These are phyloP conservation scores for Lithocarpus polystachyus DNA, from an alignment of 306 rosid species.

Conservation along the genomic window DNA sequence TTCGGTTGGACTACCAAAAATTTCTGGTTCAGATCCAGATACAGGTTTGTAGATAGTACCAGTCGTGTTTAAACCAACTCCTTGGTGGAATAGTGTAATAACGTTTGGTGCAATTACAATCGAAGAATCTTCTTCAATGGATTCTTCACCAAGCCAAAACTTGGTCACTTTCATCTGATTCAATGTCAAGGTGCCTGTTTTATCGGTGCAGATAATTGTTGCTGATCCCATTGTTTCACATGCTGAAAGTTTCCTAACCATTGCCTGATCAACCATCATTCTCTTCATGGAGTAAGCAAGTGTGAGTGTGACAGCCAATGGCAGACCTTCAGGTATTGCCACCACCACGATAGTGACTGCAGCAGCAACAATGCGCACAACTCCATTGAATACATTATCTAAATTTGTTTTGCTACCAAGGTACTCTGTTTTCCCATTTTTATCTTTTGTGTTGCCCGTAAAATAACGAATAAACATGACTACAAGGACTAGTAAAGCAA, in stretches of 20 bases:
- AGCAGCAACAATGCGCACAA: slow-evolving; percentile 54
- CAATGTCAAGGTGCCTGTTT: slow-evolving; percentile 78
- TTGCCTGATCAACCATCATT: slow-evolving; percentile 90
- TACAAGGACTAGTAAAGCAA: slow-evolving; percentile 70
- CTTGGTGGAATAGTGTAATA: slow-evolving; percentile 54
- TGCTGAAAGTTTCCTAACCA: slow-evolving; percentile 89
- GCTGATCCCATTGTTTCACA: slow-evolving; percentile 96
- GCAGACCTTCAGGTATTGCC: slow-evolving; percentile 91
- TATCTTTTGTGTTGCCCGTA: slow-evolving; percentile 57
- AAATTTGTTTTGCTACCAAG: slow-evolving; percentile 31
- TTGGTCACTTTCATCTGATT: slow-evolving; percentile 77
- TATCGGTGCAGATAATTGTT: slow-evolving; percentile 84
- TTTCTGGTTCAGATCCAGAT: slow-evolving; percentile 52
- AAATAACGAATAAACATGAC: slow-evolving; percentile 76
- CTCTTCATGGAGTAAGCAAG: slow-evolving; percentile 93
- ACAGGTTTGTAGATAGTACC: slow-evolving; percentile 56
- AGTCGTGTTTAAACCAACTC: slow-evolving; percentile 70
- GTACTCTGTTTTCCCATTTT: slow-evolving; percentile 46
- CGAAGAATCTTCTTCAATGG: slow-evolving; percentile 33
- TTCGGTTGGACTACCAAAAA: slow-evolving; percentile 85
- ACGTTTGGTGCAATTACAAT: slow-evolving; percentile 33
- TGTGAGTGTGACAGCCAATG: slow-evolving; percentile 83
- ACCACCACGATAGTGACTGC: slow-evolving; percentile 91
- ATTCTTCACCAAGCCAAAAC: slow-evolving; percentile 63
- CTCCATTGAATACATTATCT: slow-evolving; percentile 44